Percentiles rank a stretch among this genome's conserved stretches.
Evolutionary conservation across 2,329 filamentous ascomycete species (phyloP).

Genomic region (Coniochaeta prunicola): DNA sequence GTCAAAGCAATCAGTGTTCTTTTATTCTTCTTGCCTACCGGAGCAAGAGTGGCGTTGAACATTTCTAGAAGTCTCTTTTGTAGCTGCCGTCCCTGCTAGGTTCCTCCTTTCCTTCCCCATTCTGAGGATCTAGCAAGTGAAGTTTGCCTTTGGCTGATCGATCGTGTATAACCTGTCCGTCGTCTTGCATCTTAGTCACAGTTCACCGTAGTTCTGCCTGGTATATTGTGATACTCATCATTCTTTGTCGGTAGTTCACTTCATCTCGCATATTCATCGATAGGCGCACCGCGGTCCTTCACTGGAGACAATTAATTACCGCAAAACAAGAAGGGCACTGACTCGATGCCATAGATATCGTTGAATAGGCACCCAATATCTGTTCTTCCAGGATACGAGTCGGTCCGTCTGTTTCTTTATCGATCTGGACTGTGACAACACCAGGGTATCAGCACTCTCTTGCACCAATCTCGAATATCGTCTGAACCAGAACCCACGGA

Average conservation of each 20-base stretch:
- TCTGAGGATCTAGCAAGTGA: not conserved
- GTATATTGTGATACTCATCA: not conserved
- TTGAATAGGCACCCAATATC: not conserved
- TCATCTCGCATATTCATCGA: not conserved
- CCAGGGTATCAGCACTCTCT: not conserved
- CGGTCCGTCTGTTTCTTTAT: too few relatives aligned
- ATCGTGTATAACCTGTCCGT: not conserved
- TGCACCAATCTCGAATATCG: not conserved
- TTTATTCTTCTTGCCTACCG: not conserved
- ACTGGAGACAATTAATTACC: not conserved
- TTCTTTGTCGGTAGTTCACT: not conserved
- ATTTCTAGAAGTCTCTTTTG: not conserved
- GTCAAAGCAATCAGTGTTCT: not conserved
- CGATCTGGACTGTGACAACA: not conserved
- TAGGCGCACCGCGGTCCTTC: not conserved
- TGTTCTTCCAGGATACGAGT: too few relatives aligned
- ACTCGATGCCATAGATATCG: not conserved
- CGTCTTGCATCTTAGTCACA: not conserved
- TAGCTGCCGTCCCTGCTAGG: not conserved
- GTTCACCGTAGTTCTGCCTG: not conserved
- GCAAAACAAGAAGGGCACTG: not conserved
- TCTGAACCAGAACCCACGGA: not conserved
- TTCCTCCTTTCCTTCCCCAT: not conserved
- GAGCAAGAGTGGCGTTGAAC: not conserved
- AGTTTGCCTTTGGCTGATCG: not conserved